phyloP scores from a whole-genome alignment of 2,329 filamentous ascomycete species.

The Fusarium papillatum region DNA sequence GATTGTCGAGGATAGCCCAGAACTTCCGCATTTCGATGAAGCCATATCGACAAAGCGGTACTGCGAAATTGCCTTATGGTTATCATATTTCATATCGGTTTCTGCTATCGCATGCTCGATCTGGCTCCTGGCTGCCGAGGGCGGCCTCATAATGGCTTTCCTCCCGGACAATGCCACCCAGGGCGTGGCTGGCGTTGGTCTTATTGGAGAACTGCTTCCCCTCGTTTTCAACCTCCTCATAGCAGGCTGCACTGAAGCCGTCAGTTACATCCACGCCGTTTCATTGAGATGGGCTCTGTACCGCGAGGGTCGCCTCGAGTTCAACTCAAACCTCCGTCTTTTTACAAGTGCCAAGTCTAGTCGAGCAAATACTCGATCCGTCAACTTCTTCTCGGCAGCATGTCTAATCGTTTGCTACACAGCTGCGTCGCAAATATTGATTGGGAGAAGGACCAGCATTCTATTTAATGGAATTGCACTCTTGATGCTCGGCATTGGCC shows the following conservation, averaged over 20 bases:
- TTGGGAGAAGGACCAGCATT: background rate
- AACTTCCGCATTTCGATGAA: background rate
- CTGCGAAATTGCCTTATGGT: background rate
- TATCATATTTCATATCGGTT: background rate
- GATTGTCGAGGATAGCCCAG: background rate
- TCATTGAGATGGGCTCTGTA: background rate
- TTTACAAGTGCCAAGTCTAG: background rate
- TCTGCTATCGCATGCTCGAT: background rate
- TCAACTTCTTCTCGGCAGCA: background rate
- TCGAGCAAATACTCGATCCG: background rate
- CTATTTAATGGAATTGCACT: background rate
- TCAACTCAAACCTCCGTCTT: background rate
- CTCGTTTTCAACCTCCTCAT: background rate
- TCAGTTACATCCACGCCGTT: background rate
- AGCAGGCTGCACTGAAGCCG: background rate
- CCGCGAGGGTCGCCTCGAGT: background rate
- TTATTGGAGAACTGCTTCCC: background rate
- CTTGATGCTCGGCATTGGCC: background rate
- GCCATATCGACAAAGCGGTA: background rate
- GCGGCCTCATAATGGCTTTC: background rate
- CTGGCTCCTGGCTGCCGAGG: background rate
- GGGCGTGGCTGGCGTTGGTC: background rate
- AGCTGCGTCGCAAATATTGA: background rate
- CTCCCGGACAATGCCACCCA: background rate
- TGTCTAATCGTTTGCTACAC: background rate